Evolutionary conservation across 2,329 filamentous ascomycete genomes (phyloP).

Genomic region (Paracamarosporium sp.): DNA sequence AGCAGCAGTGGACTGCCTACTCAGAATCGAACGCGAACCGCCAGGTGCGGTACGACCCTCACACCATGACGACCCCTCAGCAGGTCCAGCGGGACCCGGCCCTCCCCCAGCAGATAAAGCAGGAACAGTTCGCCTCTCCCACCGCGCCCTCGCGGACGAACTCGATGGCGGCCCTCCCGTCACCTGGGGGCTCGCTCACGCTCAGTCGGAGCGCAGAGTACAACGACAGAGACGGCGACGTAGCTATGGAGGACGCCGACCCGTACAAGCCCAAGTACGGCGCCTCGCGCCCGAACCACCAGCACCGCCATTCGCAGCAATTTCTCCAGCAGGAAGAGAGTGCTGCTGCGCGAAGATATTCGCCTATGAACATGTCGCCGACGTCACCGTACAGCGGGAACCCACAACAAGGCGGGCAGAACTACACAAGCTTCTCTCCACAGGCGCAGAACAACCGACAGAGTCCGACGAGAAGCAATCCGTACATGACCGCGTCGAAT

Average conservation of each 20-base stretch:
- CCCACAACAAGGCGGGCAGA: slow-evolving; percentile 57
- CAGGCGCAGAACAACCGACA: slow-evolving; percentile 66
- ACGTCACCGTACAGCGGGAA: slow-evolving; percentile 77
- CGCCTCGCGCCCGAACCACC: slow-evolving; percentile 77
- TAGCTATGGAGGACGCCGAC: slow-evolving; percentile 85
- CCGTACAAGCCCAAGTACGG: slow-evolving; percentile 84
- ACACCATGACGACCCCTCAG: slow-evolving; percentile 43
- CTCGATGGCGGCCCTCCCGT: slow-evolving; percentile 44
- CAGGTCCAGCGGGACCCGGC: slow-evolving; percentile 39
- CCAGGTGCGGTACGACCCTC: slow-evolving; percentile 47
- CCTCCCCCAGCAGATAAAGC: slow-evolving; percentile 40
- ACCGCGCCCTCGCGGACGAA: slow-evolving; percentile 43
- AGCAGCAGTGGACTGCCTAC: slow-evolving; percentile 48
- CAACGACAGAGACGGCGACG: slow-evolving; percentile 53
- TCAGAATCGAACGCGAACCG: slow-evolving; percentile 41
- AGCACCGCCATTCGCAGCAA: slow-evolving; percentile 78
- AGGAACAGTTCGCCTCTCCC: slow-evolving; percentile 44
- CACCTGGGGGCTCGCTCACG: slow-evolving; percentile 37
- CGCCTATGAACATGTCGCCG: slow-evolving; percentile 92
- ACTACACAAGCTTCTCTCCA: slow-evolving; percentile 52
- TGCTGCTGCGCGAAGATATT: slow-evolving; percentile 87
- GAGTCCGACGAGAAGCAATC: slow-evolving; percentile 76
- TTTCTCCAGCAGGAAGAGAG: slow-evolving; percentile 76
- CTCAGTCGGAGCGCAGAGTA: slow-evolving; percentile 42
- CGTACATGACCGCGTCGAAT: slow-evolving; percentile 64